phyloP scores from a whole-genome alignment of 2,329 filamentous ascomycete species.

The Bipolaris bicolor region DNA sequence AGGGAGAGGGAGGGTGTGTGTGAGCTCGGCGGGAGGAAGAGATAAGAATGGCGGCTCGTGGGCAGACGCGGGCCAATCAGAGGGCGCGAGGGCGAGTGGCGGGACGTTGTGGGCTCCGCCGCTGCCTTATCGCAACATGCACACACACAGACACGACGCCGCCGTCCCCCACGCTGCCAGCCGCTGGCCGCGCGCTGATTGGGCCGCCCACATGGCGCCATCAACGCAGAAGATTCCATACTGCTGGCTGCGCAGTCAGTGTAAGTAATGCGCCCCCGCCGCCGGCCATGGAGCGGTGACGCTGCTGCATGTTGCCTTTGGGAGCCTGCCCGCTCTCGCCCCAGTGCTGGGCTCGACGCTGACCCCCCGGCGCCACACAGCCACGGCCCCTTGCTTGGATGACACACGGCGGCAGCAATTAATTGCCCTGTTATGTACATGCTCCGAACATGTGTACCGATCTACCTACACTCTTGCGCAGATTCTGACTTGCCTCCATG shows the following conservation, averaged over 20 bases:
- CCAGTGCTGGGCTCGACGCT: constrained; percentile 29
- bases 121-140: constrained; percentile 31
- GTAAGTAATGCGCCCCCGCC: constrained; percentile 14
- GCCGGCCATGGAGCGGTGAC: constrained; percentile 33
- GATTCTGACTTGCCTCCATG: too few relatives aligned
- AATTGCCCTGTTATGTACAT: too few relatives aligned
- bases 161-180: constrained; percentile 26
- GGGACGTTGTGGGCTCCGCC: constrained; percentile 9
- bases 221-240: constrained; percentile 14
- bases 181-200: constrained; percentile 19
- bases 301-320: constrained; percentile 13
- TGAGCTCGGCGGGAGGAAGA: constrained; percentile 13
- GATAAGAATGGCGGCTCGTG: constrained; percentile 30
- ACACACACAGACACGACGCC: constrained; percentile 16
- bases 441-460: neutral
- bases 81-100: constrained; percentile 19
- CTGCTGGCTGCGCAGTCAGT: neutral
- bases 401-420: neutral
- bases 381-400: neutral
- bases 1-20: neutral
- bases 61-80: constrained; percentile 23
- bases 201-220: constrained; percentile 16
- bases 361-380: constrained; percentile 12
- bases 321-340: constrained; percentile 7
- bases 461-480: neutral